Evolutionary conservation across 2,329 filamentous ascomycete species (phyloP), one percentile per base, ranked within the genome.

Genomic region (Penicillium sp.): DNA sequence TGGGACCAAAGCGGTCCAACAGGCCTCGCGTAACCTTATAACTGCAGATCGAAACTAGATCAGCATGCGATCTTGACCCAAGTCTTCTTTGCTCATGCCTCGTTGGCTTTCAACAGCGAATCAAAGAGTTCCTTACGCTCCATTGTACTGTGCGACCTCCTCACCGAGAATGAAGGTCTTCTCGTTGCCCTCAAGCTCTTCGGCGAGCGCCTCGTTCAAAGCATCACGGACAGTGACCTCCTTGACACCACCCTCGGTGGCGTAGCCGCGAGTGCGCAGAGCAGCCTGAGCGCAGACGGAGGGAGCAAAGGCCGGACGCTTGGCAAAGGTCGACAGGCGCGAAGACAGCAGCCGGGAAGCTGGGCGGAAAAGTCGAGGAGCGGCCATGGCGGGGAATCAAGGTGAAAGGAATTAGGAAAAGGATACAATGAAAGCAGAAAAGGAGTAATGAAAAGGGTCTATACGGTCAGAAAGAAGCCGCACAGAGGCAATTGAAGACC

Each of bases 21-120:
- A 98, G 83, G 61, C 93, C 93, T 80, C 95, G 96, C 66, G 93
- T 98, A 69, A 98, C 91, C 78, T 98, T 98, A 84, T 98, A 98
- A 68, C 80, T 83, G 62, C 56, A 45, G 25, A 37, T 47, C 26
- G 4, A 13, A 39, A 51, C 50, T 45, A 53, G 8, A 66, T 78
- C 62, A 78, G 73, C 64, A 46, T 37, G 28, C 12, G 24, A 9
- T 11, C 18, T 26, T 26, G 27, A 43, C 27, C 27, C 24, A 18
- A 9, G 13, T 4, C 12, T 18, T 25, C 7, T 6, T 5, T 18
- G 28, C 44, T 12, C 27, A 25, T 18, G 29, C 11, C 29, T 32
- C 29, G 29, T 8, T 32, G 24, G 34, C 35, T 38, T 32, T 33
- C 39, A n/a, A 46, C 36, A 37, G 38, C 43, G 18, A 28, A 44